Evolutionary conservation across 345 rosid species (phyloP), one percentile per base, ranked within the genome.

Genomic region (Brassica napus): DNA sequence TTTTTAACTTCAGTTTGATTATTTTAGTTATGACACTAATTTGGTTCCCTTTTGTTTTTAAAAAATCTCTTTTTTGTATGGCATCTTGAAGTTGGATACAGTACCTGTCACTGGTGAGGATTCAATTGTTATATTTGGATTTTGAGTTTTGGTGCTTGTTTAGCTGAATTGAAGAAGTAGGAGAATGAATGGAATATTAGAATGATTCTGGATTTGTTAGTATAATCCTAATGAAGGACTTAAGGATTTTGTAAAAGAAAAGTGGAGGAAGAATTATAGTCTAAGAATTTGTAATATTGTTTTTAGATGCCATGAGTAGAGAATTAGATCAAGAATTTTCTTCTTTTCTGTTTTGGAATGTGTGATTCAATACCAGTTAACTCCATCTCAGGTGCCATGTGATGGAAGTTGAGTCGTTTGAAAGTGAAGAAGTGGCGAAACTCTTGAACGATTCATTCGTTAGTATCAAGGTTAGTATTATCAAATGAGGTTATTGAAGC

Each of bases 31-130:
- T 42, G 42, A 21, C 1, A 60, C 81, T 59, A 57, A 79, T 75
- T 18, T 3, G 59, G 28, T 66, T 66, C 37, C 54, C 69, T 44
- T 64, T 83, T 59, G 47, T 79, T 79, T 66, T 65, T 28, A 9
- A 37, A 77, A 71, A 57, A 8, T 37, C 42, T 81, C 69, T 30
- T 55, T 79, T 85, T 59, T 62, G 10, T 37, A 8, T 73, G 82
- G 79, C 42, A 47, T 78, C 82, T 83, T 76, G 83, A 92, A 94
- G 97, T 94, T 82, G 97, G 98, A 82, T 94, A 92, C 91, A 92
- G 97, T 87, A 94, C 97, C 32, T 92, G 97, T 79, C 98, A 94
- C 83, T 94, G 98, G 97, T 94, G 85, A 94, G 92, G 62, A 60
- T 81, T 65, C 7, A 9, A 11, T 39, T 23, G 18, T 1, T 31